Evolutionary conservation across 1,284 basidiomycete species (phyloP), one percentile per base, ranked within the genome.

Genomic region (Chalciporus sp.): DNA sequence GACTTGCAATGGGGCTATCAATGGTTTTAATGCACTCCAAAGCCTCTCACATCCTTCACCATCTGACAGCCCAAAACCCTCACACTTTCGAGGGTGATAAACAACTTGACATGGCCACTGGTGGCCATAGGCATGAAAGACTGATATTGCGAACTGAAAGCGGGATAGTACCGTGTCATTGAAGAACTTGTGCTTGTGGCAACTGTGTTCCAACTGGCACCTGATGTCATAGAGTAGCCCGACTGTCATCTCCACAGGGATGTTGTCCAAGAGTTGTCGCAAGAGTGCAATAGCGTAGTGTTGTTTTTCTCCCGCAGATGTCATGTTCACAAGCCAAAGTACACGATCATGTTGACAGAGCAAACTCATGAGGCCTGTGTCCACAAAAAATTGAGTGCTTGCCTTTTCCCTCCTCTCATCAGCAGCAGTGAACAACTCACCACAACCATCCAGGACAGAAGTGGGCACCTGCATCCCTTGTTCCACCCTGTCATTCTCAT

Each of bases 21-120:
- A 40, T 14, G 27, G 27, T n/a, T 52, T 53, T n/a, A 63, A 35
- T 12, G 48, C 37, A 42, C 54, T 57, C 65, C 66, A 67, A 39
- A 67, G 51, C 6, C 58, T 47, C 48, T 67, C 65, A 40, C 60
- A 59, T 1, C 66, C 65, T 47, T 67, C 61, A 4, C 66, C 65
- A 53, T 67, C 60, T 26, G 60, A 49, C 2, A 64, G 49, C 5
- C 64, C 65, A 53, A 64, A 63, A 9, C 58, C 58, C 20, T 17
- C 6, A 12, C 52, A 35, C 52, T 60, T 62, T 3, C 61, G 20
- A 7, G 66, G 66, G 42, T 67, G 58, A 48, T 64, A 68, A n/a
- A 60, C 41, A 9, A 65, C 17, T 42, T 65, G 64, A 40, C 64
- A 64, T 16, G 61, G 35, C 61, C 63, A 65, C 35, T 65, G 53